Conservation (phyloP, 352 stramenopile species). For the Pythium diclinum region DNA sequence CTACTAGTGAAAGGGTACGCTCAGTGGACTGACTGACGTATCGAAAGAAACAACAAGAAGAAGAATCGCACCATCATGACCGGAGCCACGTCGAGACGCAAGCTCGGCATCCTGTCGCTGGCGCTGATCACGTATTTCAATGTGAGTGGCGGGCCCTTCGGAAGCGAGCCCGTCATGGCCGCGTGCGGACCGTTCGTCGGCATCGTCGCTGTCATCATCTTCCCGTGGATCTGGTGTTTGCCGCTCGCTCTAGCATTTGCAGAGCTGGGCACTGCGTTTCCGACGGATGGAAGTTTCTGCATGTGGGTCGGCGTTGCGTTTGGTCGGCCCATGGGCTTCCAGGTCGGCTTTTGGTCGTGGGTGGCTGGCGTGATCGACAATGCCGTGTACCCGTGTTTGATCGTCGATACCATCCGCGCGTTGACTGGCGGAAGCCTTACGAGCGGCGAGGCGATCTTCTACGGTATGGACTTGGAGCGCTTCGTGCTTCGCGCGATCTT, state of each 20-base stretch:
- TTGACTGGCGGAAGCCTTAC: constrained; percentile 24
- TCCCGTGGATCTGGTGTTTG: constrained; percentile 70
- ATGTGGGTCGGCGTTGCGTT: constrained; percentile 76
- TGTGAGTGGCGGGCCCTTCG: constrained; percentile 92
- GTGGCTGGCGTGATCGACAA: constrained; percentile 76
- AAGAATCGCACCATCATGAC: no score
- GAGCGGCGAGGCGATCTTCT: constrained; percentile 32
- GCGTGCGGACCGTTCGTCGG: constrained; percentile 79
- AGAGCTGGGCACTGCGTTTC: constrained; percentile 69
- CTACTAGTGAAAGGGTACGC: no score
- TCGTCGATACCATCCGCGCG: constrained; percentile 56
- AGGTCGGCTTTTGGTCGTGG: constrained; percentile 84
- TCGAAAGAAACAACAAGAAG: no score
- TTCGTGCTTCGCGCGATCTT: constrained; percentile 41
- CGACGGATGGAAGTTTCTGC: constrained; percentile 65
- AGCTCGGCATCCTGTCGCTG: constrained; percentile 50
- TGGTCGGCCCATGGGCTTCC: constrained; percentile 70
- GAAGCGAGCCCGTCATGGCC: constrained; percentile 88
- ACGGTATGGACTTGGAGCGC: constrained; percentile 12
- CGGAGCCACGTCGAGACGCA: no score
- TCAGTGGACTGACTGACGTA: no score
- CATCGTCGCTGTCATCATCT: constrained; percentile 52
- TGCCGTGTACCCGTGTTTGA: constrained; percentile 78
- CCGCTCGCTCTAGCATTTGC: constrained; percentile 64
- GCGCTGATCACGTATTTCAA: constrained; percentile 89